Base-by-base conservation (phyloP, 768 basidiomycete genomes). In the Mycena floridula region DNA sequence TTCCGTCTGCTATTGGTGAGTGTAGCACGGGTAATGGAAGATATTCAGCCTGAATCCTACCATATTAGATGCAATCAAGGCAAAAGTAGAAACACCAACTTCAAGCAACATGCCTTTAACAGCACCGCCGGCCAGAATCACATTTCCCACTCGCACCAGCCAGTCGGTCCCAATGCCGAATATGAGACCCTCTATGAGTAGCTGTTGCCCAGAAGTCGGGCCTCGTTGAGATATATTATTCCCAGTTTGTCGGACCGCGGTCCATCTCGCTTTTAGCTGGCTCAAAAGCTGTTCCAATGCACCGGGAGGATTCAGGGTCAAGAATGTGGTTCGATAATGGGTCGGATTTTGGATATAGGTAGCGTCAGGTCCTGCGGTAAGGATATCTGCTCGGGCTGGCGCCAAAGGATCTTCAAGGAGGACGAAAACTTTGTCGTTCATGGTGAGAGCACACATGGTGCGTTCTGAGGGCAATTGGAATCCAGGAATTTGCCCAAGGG, bases 11-110 rank as follows among this genome's bases (percentile, higher is more conserved):
- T 0, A 73, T 67, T 41, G 80, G 76, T 11, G 81, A 79, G 45
- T 77, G 78, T 46, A 88, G 72, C 26, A 73, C 73, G 2, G 86
- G 82, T 11, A 91, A 66, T 2, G 88, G 88, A 13, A 89, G 75
- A 58, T 90, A 91, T 59, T 91, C 88, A 6, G 85, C 88, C 88
- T 89, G 46, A n/a, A n/a, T n/a, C n/a, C n/a, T n/a, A n/a, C n/a
- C n/a, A n/a, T n/a, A n/a, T n/a, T 43, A 28, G 44, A 25, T 28
- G 42, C 44, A 41, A 26, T 13, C 24, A 28, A 45, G 38, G 16
- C 16, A n/a, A n/a, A n/a, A 4, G 44, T 40, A 5, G 25, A 32
- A 24, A 16, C 23, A 49, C 63, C 47, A 47, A 86, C 88, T 79
- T 91, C 88, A 22, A 91, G 67, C 30, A 91, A 68, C 83, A 91